Evolutionary conservation across 345 rosid genomes (phyloP).

Genomic region (Euphorbia tirucalli): DNA sequence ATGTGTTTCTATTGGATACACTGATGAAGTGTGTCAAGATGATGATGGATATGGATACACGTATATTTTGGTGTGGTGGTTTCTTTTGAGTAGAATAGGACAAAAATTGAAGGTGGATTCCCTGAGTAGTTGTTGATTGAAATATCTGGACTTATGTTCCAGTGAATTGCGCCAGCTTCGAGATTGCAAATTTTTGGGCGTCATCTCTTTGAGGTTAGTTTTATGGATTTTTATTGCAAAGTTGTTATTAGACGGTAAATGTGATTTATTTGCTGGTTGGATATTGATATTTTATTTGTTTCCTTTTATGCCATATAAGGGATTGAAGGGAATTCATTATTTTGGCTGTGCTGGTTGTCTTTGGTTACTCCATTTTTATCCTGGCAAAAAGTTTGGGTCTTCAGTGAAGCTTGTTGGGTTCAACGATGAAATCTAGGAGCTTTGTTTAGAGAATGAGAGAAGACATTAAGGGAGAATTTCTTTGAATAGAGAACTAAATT

Average conservation of each 20-base stretch:
- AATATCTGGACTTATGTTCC: constrained; percentile 38
- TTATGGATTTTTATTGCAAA: constrained; percentile 12
- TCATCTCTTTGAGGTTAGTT: constrained; percentile 29
- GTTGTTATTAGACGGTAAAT: neutral
- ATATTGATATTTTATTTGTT: neutral
- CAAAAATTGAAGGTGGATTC: constrained; percentile 30
- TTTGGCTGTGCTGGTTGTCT: constrained; percentile 15
- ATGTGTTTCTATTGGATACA: neutral
- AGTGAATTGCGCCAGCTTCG: constrained; percentile 38
- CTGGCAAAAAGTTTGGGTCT: constrained; percentile 2
- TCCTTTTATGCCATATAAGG: constrained; percentile 3
- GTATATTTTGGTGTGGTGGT: neutral
- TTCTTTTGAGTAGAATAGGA: constrained; percentile 11
- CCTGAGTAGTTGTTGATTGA: constrained; percentile 31
- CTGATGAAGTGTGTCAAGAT: neutral
- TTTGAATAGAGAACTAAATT: constrained; percentile 1
- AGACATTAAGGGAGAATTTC: constrained; percentile 11
- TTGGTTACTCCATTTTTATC: neutral
- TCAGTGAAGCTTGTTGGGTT: constrained; percentile 8
- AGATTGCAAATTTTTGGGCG: constrained; percentile 16
- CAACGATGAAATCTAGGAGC: constrained; percentile 12
- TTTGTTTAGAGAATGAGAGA: constrained; percentile 1
- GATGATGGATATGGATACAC: neutral
- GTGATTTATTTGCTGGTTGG: constrained; percentile 16
- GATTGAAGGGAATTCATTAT: constrained; percentile 8